These are phyloP conservation scores for Leptographium flavum DNA, from an alignment of 2,329 filamentous ascomycete species.

Conservation along the genomic window DNA sequence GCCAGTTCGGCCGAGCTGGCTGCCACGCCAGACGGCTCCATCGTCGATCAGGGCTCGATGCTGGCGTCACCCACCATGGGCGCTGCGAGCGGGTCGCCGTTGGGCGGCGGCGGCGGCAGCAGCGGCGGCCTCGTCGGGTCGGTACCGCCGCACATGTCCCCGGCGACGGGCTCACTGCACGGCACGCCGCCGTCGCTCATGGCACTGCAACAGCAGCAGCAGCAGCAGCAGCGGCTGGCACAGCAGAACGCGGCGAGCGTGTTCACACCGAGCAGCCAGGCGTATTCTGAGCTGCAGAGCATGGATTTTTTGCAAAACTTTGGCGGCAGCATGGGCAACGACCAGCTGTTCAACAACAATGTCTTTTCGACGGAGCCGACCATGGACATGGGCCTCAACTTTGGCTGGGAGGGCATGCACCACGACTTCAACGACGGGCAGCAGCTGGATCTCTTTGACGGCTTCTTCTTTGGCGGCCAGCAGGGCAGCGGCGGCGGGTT, in stretches of 20 bases:
- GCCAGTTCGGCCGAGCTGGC: constrained; percentile 21
- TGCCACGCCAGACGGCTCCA: constrained; percentile 11
- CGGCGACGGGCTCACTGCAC: constrained; percentile 3
- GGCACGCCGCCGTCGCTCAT: constrained; percentile 12
- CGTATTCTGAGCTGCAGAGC: constrained; percentile 33
- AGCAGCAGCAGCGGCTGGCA: constrained; percentile 9
- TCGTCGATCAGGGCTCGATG: constrained; percentile 24
- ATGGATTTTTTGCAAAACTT: constrained; percentile 40
- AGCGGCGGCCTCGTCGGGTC: background rate
- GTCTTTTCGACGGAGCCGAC: constrained; percentile 28
- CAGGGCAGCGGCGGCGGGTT: constrained; percentile 20
- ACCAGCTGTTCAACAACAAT: constrained; percentile 3
- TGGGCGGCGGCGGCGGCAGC: no score
- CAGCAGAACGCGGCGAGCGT: constrained; percentile 6
- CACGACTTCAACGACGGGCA: constrained; percentile 47
- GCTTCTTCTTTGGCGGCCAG: constrained; percentile 55
- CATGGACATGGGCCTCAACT: constrained; percentile 51
- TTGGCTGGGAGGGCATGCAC: constrained; percentile 48
- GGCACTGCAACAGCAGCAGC: constrained; percentile 20
- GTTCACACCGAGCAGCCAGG: constrained; percentile 14
- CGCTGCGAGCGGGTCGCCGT: background rate
- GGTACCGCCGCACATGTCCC: constrained; percentile 5
- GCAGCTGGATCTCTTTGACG: constrained; percentile 55
- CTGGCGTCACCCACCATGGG: constrained; percentile 26
- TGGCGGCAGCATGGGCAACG: constrained; percentile 9